phyloP scores from a whole-genome alignment of 2,329 filamentous ascomycete species.

The Calonectria pseudoturangicola region DNA sequence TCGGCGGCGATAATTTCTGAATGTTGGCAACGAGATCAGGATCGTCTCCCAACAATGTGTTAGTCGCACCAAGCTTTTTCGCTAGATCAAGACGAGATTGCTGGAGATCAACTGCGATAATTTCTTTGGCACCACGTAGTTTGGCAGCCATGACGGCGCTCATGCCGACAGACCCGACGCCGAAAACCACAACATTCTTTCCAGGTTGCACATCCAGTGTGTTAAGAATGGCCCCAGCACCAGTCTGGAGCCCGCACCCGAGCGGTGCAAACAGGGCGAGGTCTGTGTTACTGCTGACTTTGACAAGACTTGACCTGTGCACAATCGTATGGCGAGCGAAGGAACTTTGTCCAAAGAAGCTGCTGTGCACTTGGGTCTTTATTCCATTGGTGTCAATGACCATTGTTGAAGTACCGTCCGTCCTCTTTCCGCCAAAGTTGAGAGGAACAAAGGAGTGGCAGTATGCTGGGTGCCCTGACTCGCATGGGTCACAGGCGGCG shows the following conservation, averaged over 20 bases:
- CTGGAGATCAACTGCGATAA: constrained; percentile 35
- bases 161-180: constrained; percentile 35
- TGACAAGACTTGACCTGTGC: constrained; percentile 56
- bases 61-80: constrained; percentile 30
- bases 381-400: neutral
- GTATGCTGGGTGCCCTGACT: constrained; percentile 36
- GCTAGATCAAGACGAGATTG: constrained; percentile 35
- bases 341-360: constrained; percentile 61
- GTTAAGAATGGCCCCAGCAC: constrained; percentile 59
- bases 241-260: constrained; percentile 61
- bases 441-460: constrained; percentile 35
- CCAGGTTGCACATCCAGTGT: constrained; percentile 52
- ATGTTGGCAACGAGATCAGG: constrained; percentile 42
- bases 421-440: constrained; percentile 32
- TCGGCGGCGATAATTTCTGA: constrained; percentile 43
- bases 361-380: constrained; percentile 39
- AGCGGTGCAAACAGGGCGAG: constrained; percentile 58
- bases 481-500: constrained; percentile 21
- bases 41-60: constrained; percentile 23
- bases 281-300: constrained; percentile 50
- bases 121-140: constrained; percentile 30
- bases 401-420: constrained; percentile 20
- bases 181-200: constrained; percentile 56
- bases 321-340: constrained; percentile 57
- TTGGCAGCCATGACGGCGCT: constrained; percentile 38